phyloP scores from a whole-genome alignment of 2,329 filamentous ascomycete genomes.

The Colletotrichum lindemuthianum region DNA sequence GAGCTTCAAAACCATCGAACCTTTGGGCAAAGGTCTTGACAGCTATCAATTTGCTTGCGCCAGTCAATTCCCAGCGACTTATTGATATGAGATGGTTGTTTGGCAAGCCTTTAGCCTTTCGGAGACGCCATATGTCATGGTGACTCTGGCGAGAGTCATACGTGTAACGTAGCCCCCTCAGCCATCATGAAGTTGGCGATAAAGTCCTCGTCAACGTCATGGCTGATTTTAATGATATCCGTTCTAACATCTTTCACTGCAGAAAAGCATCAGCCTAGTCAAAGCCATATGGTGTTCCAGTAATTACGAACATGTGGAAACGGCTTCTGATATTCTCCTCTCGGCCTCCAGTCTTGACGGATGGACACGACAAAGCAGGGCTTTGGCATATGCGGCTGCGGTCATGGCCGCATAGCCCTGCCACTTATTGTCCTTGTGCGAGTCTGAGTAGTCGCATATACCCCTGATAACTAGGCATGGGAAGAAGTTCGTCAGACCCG shows the following conservation, averaged over 20 bases:
- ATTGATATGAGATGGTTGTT: too few species aligned
- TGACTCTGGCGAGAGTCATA: neutral
- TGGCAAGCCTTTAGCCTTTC: too few species aligned
- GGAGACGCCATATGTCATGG: too few species aligned
- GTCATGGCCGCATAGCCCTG: conserved; percentile 47
- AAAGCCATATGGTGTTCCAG: too few species aligned
- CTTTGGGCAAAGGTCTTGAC: too few species aligned
- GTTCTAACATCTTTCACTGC: too few species aligned
- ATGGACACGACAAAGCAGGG: conserved; percentile 29
- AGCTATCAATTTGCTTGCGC: too few species aligned
- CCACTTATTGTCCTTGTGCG: conserved; percentile 50
- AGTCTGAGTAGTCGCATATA: conserved; percentile 53
- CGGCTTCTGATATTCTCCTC: conserved; percentile 16
- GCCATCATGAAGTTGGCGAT: neutral
- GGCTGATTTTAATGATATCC: too few species aligned
- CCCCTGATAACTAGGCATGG: conserved; percentile 50
- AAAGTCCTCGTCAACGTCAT: too few species aligned
- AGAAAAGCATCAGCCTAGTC: too few species aligned
- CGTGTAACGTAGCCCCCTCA: neutral
- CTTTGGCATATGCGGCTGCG: conserved; percentile 43
- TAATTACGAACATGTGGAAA: neutral
- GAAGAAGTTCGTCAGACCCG: conserved; percentile 41
- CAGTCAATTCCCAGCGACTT: too few species aligned
- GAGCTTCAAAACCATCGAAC: too few species aligned
- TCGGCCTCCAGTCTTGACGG: conserved; percentile 34